Base-by-base conservation (phyloP, 2,329 filamentous ascomycete genomes). In the Apiospora phragmitis region DNA sequence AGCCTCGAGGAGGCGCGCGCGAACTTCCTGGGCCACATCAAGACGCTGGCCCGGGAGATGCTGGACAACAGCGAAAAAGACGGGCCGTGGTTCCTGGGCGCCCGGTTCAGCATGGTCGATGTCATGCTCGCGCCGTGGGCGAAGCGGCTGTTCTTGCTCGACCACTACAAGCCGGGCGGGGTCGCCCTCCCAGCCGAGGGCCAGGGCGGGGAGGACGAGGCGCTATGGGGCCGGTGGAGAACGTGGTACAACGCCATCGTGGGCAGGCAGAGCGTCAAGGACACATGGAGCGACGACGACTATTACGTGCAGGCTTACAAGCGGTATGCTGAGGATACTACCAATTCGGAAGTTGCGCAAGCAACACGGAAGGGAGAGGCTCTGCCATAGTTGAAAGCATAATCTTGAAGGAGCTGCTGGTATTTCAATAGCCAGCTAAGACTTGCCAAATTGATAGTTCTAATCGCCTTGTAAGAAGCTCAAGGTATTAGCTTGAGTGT, bases 51-150 rank as follows among this genome's bases (percentile, higher is more conserved):
- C 0, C 79, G 80, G 51, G 89, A 92, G 78, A 92, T 93, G 88
- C 14, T 32, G 26, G 49, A 55, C 16, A n/a, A 35, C 29, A 35
- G 51, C 51, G 84, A 90, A 0, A 79, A 79, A 0, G 69, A 67
- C 32, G 90, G 90, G 0, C 92, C 92, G 0, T 95, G 88, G 81
- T 95, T 94, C 77, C 77, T 91, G 0, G 92, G 92, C 1, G 79
- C 83, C 0, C 81, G 86, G 49, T 87, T 93, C n/a, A 86, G 86
- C 69, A 80, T 94, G 26, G 88, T 94, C 18, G 93, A 95, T 79
- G 83, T 94, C 32, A 87, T 89, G 72, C 81, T 94, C 3, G 92
- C 90, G 47, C 93, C 93, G 0, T 95, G 92, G 92, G 90, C 90
- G 0, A 87, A 90, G 75, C 85, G 93, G 18, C 77, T 94, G 26